These are phyloP conservation scores for Cladophialophora immunda DNA, from an alignment of 2,329 filamentous ascomycete species.

Conservation along the genomic window DNA sequence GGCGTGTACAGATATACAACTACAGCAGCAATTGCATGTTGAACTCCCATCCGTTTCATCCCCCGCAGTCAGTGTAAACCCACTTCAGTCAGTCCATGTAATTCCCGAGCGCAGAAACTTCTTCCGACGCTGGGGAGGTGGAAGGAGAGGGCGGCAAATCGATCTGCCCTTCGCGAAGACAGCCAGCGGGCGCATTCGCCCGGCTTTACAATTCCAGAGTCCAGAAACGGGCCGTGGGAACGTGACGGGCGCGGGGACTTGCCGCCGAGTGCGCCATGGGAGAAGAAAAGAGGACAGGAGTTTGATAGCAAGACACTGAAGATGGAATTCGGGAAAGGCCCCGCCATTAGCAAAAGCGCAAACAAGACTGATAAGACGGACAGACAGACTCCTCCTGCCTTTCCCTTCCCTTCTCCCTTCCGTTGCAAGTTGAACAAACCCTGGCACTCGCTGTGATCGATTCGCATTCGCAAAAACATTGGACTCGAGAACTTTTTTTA, in stretches of 20 bases:
- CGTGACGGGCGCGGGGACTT: too few species aligned
- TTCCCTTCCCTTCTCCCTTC: neutral
- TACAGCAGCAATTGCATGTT: constrained; percentile 5
- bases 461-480: constrained; percentile 7
- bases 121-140: too few species aligned
- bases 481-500: constrained; percentile 6
- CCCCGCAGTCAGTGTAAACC: neutral
- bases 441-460: constrained; percentile 5
- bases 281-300: neutral
- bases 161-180: neutral
- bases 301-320: neutral
- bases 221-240: too few species aligned
- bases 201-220: too few species aligned
- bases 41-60: neutral
- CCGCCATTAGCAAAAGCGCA: neutral
- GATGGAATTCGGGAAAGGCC: constrained; percentile 2
- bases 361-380: neutral
- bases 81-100: neutral
- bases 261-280: too few species aligned
- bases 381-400: constrained; percentile 1
- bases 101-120: neutral
- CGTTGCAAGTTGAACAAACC: constrained; percentile 1
- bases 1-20: constrained; percentile 8
- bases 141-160: neutral
- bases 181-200: too few species aligned